phyloP scores from a whole-genome alignment of 768 basidiomycete genomes.

The Suillus tomentosus region DNA sequence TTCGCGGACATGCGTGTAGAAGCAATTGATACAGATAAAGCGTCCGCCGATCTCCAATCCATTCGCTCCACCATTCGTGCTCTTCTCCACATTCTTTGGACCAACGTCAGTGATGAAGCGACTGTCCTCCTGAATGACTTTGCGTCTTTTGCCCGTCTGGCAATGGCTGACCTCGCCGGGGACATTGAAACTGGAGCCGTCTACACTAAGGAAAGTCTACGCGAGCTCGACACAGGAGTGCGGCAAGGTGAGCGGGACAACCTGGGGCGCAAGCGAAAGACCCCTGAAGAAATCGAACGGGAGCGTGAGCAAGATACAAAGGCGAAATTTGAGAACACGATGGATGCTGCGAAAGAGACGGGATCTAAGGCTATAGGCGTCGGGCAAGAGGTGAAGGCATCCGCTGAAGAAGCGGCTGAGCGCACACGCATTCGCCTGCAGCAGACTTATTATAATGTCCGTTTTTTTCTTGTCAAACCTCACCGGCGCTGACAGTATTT shows the following conservation, averaged over 20 bases:
- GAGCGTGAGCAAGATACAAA: slow-evolving; percentile 44
- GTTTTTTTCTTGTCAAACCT: slow-evolving; percentile 6
- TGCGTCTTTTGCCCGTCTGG: slow-evolving; percentile 62
- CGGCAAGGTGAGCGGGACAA: slow-evolving; percentile 61
- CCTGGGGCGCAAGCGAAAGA: slow-evolving; percentile 53
- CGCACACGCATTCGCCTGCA: slow-evolving; percentile 45
- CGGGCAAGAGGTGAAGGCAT: slow-evolving; percentile 44
- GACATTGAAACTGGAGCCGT: slow-evolving; percentile 54
- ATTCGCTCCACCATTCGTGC: slow-evolving; percentile 52
- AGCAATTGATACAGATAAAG: slow-evolving; percentile 45
- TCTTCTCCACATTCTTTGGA: slow-evolving; percentile 54
- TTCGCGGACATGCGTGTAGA: slow-evolving; percentile 39
- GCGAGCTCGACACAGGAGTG: slow-evolving; percentile 58
- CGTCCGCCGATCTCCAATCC: slow-evolving; percentile 49
- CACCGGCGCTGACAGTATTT: neutral
- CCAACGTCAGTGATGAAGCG: slow-evolving; percentile 54
- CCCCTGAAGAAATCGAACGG: slow-evolving; percentile 44
- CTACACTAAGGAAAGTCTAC: slow-evolving; percentile 51
- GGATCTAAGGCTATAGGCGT: slow-evolving; percentile 61
- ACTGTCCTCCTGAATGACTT: slow-evolving; percentile 59
- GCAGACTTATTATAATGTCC: slow-evolving; percentile 56
- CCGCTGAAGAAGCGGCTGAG: slow-evolving; percentile 46
- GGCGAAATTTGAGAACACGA: slow-evolving; percentile 62
- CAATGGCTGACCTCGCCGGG: slow-evolving; percentile 68
- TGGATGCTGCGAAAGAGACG: slow-evolving; percentile 62